Percentiles rank a stretch among this genome's conserved stretches.
Conservation (phyloP, 2,329 filamentous ascomycete species). For the Ophiobolus disseminans region DNA sequence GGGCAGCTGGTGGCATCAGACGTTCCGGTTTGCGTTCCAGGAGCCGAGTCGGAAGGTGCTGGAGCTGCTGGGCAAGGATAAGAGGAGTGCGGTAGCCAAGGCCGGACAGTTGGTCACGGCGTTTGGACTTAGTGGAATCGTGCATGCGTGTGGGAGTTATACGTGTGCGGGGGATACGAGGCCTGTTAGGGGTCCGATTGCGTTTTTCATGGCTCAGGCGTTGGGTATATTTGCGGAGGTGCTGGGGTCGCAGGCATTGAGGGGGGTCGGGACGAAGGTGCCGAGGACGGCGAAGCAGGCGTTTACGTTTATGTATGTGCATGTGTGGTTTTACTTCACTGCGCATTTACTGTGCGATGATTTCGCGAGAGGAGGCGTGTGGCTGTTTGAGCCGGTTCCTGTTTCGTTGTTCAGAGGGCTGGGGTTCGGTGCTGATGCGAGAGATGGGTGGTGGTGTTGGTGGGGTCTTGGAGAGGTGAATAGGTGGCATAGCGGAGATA, state of each 20-base stretch:
- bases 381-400: conserved; percentile 83
- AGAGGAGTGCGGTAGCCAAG: conserved; percentile 46
- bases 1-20: conserved; percentile 90
- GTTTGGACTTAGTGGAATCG: conserved; percentile 69
- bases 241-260: conserved; percentile 31
- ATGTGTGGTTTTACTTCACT: conserved; percentile 73
- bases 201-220: conserved; percentile 77
- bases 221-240: conserved; percentile 69
- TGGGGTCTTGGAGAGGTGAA: conserved; percentile 60
- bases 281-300: conserved; percentile 58
- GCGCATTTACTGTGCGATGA: conserved; percentile 75
- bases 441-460: conserved; percentile 74
- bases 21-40: conserved; percentile 76
- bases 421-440: conserved; percentile 64
- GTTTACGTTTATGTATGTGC: conserved; percentile 68
- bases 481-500: conserved; percentile 65
- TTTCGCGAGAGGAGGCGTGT: conserved; percentile 74
- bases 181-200: conserved; percentile 60
- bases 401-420: conserved; percentile 72
- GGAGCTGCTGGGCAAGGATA: conserved; percentile 33
- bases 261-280: conserved; percentile 44
- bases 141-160: conserved; percentile 76
- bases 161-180: conserved; percentile 63
- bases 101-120: conserved; percentile 58
- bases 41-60: conserved; percentile 63